Evolutionary conservation across 495 filamentous ascomycete genomes (phyloP).

Genomic region (Letharia columbiana): DNA sequence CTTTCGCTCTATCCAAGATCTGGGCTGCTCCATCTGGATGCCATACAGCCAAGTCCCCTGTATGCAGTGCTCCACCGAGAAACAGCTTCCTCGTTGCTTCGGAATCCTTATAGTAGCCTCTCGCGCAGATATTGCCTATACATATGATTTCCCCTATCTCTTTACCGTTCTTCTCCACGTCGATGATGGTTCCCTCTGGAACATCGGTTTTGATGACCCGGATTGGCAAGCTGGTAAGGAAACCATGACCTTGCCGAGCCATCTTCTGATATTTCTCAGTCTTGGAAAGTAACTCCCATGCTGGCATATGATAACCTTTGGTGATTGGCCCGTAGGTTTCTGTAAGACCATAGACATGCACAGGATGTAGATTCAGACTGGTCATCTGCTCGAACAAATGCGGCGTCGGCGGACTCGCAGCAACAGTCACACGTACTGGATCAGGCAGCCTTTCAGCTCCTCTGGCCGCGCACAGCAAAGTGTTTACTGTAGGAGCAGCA

Average conservation of each 20-base stretch:
- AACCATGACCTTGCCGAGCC: constrained; percentile 92
- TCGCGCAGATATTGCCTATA: constrained; percentile 81
- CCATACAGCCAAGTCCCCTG: constrained; percentile 88
- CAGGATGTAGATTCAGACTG: constrained; percentile 74
- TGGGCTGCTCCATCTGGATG: constrained; percentile 82
- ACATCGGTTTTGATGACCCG: constrained; percentile 75
- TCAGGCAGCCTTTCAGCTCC: constrained; percentile 60
- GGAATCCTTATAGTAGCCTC: constrained; percentile 84
- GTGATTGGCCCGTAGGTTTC: constrained; percentile 97
- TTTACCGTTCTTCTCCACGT: constrained; percentile 71
- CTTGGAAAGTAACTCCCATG: constrained; percentile 61
- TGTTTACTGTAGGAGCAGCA: constrained; percentile 94
- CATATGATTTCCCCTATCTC: constrained; percentile 96
- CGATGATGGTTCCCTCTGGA: constrained; percentile 55
- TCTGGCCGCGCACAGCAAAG: constrained; percentile 68
- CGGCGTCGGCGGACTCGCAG: constrained; percentile 79
- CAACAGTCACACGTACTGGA: constrained; percentile 82
- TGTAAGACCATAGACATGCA: constrained; percentile 92
- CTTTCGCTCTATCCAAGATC: constrained; percentile 89
- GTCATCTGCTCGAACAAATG: constrained; percentile 92
- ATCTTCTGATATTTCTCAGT: constrained; percentile 75
- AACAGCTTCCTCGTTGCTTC: constrained; percentile 85
- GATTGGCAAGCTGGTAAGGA: constrained; percentile 70
- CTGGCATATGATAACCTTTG: constrained; percentile 77
- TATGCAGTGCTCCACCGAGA: constrained; percentile 76